phyloP scores from a whole-genome alignment of 495 filamentous ascomycete species.

The Podospora conica region DNA sequence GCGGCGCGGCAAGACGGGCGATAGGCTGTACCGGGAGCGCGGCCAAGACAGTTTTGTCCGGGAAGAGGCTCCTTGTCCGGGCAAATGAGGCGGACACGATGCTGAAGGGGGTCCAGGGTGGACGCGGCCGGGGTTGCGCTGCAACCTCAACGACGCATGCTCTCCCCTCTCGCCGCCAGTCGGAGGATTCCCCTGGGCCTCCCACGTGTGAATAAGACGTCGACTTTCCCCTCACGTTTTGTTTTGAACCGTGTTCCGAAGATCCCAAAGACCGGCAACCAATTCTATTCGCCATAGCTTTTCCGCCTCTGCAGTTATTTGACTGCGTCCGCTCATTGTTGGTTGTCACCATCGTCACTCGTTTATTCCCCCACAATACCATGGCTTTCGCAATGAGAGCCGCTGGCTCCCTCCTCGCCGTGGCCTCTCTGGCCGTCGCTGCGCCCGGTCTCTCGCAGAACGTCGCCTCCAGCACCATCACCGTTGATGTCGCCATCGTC shows the following conservation, averaged over 20 bases:
- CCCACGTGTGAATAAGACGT: background rate
- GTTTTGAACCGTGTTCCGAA: background rate
- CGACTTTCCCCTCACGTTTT: background rate
- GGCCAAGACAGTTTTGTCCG: background rate
- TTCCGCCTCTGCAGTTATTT: constrained; percentile 3
- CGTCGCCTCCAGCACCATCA: background rate
- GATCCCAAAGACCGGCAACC: background rate
- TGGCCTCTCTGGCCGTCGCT: background rate
- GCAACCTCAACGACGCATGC: too few species aligned
- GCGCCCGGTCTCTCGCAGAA: background rate
- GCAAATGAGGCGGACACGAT: background rate
- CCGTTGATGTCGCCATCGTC: constrained; percentile 35
- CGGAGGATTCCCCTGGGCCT: background rate
- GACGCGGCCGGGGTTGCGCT: too few species aligned
- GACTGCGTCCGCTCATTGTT: constrained; percentile 5
- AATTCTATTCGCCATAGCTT: background rate
- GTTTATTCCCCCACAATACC: background rate
- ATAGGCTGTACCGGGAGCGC: background rate
- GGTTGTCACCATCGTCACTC: background rate
- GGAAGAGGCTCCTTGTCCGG: background rate
- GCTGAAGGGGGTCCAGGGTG: background rate
- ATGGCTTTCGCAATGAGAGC: background rate
- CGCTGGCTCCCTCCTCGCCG: background rate
- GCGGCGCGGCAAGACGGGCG: background rate
- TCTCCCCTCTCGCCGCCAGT: background rate